Base-by-base conservation (phyloP, 202 grass and related monocot genomes). In the Schoenoplectus tabernaemontani region DNA sequence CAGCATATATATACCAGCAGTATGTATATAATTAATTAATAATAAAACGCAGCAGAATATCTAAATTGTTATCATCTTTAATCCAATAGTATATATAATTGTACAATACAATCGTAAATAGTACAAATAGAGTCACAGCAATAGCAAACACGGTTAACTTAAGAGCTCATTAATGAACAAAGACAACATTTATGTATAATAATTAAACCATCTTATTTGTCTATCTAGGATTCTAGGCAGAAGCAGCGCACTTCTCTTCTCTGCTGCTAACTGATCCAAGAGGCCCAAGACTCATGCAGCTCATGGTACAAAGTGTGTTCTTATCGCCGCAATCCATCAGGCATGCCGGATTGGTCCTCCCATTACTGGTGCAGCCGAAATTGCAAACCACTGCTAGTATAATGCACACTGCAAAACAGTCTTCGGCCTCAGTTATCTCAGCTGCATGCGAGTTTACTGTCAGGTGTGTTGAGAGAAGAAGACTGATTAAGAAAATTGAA, bases 271-370 rank as follows among this genome's bases (percentile, higher is more conserved):
- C 26, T 39, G 11, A 65, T 1, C 41, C 38, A 0, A 51, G 24
- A 16, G 5, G 2, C 4, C 41, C 59, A 8, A 20, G 9, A 28
- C 1, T 1, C 7, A 65, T 1, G 59, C 78, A 80, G 10, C 20
- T 46, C 34, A 9, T 19, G 13, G 13, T 64, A 23, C 78, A 80
- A 2, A 5, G 10, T 20, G 65, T 3, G 30, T 48, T 37, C 78
- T 4, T 44, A 20, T 80, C 78, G 23, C 78, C 78, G 22, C 78
- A 80, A 36, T 23, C 78, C 78, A 80, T 50, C 7, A 80, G 51
- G 30, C 78, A 80, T 10, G 9, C 2, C 0, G 76, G 56, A 39
- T 6, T 15, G 53, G 5, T 22, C 37, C 9, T 61, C 24, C 59
- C 9, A 12, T 11, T 24, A 0, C 38, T 20, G 9, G 13, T 43